Evolutionary conservation across 306 rosid genomes (phyloP).

Genomic region (Chamaecrista fasciculata): DNA sequence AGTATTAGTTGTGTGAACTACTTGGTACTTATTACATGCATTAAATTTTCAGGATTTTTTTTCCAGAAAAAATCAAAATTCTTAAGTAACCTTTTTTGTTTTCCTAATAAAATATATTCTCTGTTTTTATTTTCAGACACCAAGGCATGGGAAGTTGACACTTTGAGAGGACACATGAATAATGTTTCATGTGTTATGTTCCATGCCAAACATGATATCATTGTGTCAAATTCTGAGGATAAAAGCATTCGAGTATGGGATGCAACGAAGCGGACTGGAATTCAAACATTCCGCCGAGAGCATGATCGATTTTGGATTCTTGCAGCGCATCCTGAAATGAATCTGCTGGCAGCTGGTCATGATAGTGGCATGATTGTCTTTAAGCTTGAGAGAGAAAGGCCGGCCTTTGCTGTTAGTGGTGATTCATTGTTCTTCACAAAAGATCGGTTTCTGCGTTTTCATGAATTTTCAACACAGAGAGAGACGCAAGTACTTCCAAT

Average conservation of each 20-base stretch:
- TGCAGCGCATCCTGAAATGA: conserved; percentile 93
- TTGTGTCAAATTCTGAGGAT: conserved; percentile 93
- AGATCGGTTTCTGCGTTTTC: conserved; percentile 78
- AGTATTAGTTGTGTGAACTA: not conserved
- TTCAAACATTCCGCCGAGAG: conserved; percentile 91
- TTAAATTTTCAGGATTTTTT: conserved; percentile 8
- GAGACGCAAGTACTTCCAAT: conserved; percentile 79
- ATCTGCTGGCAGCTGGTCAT: conserved; percentile 93
- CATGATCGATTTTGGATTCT: conserved; percentile 98
- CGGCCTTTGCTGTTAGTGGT: conserved; percentile 80
- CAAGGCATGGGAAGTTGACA: conserved; percentile 97
- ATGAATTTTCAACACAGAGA: conserved; percentile 75
- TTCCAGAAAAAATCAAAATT: not conserved
- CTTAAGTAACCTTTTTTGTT: conserved; percentile 10
- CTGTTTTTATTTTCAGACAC: conserved; percentile 66
- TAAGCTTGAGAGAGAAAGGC: conserved; percentile 91
- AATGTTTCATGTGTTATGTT: conserved; percentile 94
- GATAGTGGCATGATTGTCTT: conserved; percentile 95
- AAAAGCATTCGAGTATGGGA: conserved; percentile 97
- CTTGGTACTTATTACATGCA: conserved; percentile 15
- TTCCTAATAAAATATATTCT: conserved; percentile 18
- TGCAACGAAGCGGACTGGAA: conserved; percentile 84
- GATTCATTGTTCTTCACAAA: conserved; percentile 72
- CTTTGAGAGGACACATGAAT: conserved; percentile 94
- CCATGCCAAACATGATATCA: conserved; percentile 91